These are phyloP conservation scores for Fallopia convolvulus DNA, from an alignment of 148 eudicot species.

Conservation along the genomic window DNA sequence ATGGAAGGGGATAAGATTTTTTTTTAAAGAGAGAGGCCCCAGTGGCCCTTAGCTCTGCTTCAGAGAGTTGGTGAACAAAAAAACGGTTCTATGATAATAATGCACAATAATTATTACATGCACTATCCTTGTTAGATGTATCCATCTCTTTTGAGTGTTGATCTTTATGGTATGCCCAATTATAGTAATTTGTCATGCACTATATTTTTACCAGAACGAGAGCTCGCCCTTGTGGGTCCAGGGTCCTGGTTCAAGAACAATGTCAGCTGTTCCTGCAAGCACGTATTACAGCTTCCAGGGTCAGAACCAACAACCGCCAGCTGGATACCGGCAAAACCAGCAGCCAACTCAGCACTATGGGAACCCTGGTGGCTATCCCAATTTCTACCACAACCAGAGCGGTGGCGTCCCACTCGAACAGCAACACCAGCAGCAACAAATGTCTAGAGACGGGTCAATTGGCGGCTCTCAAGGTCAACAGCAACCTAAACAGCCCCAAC, in stretches of 20 bases:
- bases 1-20: not conserved
- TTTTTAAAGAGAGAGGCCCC: not conserved
- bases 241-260: slow-evolving; percentile 72
- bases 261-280: slow-evolving; percentile 73
- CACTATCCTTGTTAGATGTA: not conserved
- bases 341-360: slow-evolving; percentile 71
- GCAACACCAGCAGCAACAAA: slow-evolving; percentile 42
- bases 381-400: slow-evolving; percentile 67
- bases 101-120: too few species aligned
- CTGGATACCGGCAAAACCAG: slow-evolving; percentile 66
- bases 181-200: not conserved
- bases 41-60: not conserved
- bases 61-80: not conserved
- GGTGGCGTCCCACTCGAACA: slow-evolving; percentile 62
- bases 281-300: slow-evolving; percentile 78
- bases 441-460: slow-evolving; percentile 62
- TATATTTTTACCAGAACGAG: slow-evolving; percentile 24
- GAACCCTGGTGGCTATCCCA: slow-evolving; percentile 46
- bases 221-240: slow-evolving; percentile 47
- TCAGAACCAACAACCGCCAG: slow-evolving; percentile 39
- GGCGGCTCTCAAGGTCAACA: slow-evolving; percentile 61
- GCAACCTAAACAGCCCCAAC: slow-evolving; percentile 64
- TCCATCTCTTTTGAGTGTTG: not conserved
- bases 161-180: not conserved
- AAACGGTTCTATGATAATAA: too few species aligned